These are phyloP conservation scores for Penicillium sp. DNA, from an alignment of 2,329 filamentous ascomycete species.

Conservation along the genomic window DNA sequence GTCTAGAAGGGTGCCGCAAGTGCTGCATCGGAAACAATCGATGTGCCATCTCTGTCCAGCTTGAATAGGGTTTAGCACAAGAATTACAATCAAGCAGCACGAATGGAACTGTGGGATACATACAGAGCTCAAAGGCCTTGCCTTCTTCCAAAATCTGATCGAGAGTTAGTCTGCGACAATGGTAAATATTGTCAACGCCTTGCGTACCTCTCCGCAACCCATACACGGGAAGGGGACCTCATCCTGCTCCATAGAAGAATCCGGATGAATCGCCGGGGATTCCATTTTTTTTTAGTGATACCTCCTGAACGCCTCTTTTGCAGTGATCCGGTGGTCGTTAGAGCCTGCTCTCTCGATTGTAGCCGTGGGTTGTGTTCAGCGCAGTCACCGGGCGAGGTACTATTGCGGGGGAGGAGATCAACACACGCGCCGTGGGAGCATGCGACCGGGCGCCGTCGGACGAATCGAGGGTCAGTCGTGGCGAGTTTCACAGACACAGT, in stretches of 20 bases:
- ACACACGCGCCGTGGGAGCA: conserved; percentile 19
- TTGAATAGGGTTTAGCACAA: conserved; percentile 47
- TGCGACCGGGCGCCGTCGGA: conserved; percentile 10
- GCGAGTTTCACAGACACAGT: background rate
- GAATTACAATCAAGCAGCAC: conserved; percentile 5
- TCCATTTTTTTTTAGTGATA: conserved; percentile 55
- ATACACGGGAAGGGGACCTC: conserved; percentile 85
- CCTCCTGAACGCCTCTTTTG: background rate
- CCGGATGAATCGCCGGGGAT: conserved; percentile 58
- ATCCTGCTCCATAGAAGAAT: conserved; percentile 72
- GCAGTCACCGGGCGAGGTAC: background rate
- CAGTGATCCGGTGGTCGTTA: background rate
- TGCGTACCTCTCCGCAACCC: conserved; percentile 81
- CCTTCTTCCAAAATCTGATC: conserved; percentile 92
- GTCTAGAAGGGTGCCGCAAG: conserved; percentile 91
- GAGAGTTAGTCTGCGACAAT: conserved; percentile 18
- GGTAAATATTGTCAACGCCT: background rate
- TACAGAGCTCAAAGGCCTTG: conserved; percentile 96
- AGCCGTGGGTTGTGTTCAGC: background rate
- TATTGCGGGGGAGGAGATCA: background rate
- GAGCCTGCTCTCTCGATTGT: background rate
- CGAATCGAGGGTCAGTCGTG: background rate
- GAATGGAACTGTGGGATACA: conserved; percentile 32
- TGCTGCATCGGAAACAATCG: conserved; percentile 97
- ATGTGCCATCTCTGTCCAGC: conserved; percentile 98